These are phyloP conservation scores for Gypsophila paniculata DNA, from an alignment of 179 eudicot genomes.

Conservation along the genomic window DNA sequence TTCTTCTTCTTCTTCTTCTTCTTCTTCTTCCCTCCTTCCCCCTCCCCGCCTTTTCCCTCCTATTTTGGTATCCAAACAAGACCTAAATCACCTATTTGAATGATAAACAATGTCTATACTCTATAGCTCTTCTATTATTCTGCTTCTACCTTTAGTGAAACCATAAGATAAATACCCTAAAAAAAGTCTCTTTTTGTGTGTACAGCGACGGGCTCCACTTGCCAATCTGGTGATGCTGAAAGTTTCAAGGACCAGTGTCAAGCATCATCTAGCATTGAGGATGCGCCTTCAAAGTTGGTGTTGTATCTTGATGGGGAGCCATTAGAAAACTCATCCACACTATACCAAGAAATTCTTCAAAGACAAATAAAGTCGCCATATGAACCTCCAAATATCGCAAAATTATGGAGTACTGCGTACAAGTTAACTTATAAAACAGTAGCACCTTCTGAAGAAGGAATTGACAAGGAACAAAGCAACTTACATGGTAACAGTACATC, in stretches of 20 bases:
- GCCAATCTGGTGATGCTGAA: conserved; percentile 11
- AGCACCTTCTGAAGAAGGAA: conserved; percentile 20
- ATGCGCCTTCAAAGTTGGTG: conserved; percentile 44
- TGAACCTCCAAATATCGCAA: conserved; percentile 33
- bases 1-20: too few relatives aligned
- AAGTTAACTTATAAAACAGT: conserved; percentile 53
- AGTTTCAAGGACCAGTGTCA: conserved; percentile 21
- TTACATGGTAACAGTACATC: conserved; percentile 23
- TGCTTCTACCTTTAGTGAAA: not conserved
- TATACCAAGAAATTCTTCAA: conserved; percentile 71
- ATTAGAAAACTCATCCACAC: conserved; percentile 43
- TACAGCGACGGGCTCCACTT: conserved; percentile 25
- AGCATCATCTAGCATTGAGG: conserved; percentile 25
- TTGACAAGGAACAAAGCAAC: conserved; percentile 23
- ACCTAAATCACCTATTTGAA: not conserved
- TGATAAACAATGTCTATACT: not conserved
- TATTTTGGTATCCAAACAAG: too few relatives aligned
- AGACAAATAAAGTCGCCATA: conserved; percentile 38
- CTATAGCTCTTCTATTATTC: not conserved
- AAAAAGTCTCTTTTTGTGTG: conserved; percentile 3
- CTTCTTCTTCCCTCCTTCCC: too few relatives aligned
- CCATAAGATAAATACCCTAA: not conserved
- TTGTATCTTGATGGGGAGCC: conserved; percentile 62
- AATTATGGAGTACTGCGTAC: conserved; percentile 58
- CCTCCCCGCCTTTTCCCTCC: too few relatives aligned